These are phyloP conservation scores for Cordyceps sp. DNA, from an alignment of 2,329 filamentous ascomycete species.

Conservation along the genomic window DNA sequence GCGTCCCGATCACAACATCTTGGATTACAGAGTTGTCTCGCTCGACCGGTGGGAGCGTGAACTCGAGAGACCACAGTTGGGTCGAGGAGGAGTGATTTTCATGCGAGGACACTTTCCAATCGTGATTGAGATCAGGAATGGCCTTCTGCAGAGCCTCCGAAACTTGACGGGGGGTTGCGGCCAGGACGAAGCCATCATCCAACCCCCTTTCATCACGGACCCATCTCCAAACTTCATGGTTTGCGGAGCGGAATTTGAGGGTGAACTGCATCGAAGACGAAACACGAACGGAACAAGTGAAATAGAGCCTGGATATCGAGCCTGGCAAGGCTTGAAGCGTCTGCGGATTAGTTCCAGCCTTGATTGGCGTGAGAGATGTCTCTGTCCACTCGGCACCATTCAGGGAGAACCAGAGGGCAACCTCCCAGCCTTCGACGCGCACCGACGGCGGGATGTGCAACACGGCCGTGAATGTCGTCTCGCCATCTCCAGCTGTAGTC, in stretches of 20 bases:
- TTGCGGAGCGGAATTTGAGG: conserved; percentile 44
- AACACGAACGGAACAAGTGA: conserved; percentile 31
- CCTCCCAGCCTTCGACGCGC: conserved; percentile 49
- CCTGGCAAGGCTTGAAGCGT: conserved; percentile 25
- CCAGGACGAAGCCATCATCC: conserved; percentile 47
- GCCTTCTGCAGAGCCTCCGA: conserved; percentile 32
- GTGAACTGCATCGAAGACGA: conserved; percentile 44
- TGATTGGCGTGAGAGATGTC: conserved; percentile 19
- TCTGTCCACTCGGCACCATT: conserved; percentile 42
- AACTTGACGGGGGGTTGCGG: conserved; percentile 9
- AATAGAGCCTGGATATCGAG: conserved; percentile 28
- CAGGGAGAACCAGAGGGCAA: conserved; percentile 53
- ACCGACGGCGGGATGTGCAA: conserved; percentile 45
- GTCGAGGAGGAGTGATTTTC: conserved; percentile 52
- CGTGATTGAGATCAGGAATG: conserved; percentile 38
- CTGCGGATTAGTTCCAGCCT: conserved; percentile 21
- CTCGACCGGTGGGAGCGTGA: conserved; percentile 36
- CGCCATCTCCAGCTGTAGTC: conserved; percentile 34
- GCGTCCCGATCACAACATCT: conserved; percentile 42
- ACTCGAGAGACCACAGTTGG: conserved; percentile 51
- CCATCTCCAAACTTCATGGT: conserved; percentile 50
- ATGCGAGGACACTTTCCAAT: conserved; percentile 34
- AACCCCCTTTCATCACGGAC: conserved; percentile 45
- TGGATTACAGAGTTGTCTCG: conserved; percentile 40
- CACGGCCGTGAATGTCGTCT: conserved; percentile 48